Evolutionary conservation across 2,329 filamentous ascomycete species (phyloP).

Genomic region (Aspergillus unguis): DNA sequence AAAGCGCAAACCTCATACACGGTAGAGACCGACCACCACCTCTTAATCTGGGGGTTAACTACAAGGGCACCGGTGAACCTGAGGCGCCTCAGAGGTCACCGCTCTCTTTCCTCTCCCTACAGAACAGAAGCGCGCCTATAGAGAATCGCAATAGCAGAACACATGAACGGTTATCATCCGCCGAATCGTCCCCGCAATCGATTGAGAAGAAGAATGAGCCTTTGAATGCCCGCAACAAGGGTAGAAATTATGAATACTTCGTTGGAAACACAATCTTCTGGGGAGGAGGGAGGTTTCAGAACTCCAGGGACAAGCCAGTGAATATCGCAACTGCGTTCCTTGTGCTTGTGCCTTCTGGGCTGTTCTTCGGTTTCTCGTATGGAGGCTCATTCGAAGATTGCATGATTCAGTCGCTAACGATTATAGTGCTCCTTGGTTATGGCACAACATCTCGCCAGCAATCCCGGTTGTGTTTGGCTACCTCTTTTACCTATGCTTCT

Average conservation of each 20-base stretch:
- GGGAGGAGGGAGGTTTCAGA: constrained; percentile 79
- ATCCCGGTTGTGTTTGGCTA: constrained; percentile 89
- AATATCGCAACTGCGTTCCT: constrained; percentile 82
- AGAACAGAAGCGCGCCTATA: constrained; percentile 51
- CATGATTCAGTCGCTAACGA: constrained; percentile 13
- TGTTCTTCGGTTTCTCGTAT: constrained; percentile 80
- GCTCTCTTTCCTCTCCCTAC: constrained; percentile 67
- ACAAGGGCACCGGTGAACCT: constrained; percentile 54
- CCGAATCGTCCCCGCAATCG: constrained; percentile 69
- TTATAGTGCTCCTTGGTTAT: constrained; percentile 70
- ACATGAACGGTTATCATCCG: constrained; percentile 80
- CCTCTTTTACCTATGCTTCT: constrained; percentile 83
- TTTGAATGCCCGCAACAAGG: constrained; percentile 42
- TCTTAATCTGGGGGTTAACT: constrained; percentile 60
- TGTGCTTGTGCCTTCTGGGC: constrained; percentile 69
- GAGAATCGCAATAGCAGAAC: constrained; percentile 59
- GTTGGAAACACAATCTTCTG: constrained; percentile 91
- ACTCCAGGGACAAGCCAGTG: constrained; percentile 80
- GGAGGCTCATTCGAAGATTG: constrained; percentile 2
- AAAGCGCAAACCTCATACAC: constrained; percentile 76
- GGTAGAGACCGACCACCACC: constrained; percentile 47
- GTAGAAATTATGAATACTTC: constrained; percentile 88
- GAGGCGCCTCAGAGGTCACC: constrained; percentile 66
- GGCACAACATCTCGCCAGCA: constrained; percentile 80
- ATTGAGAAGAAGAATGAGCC: constrained; percentile 44